Base-by-base conservation (phyloP, 75 land plant species). In the Selaginella tamariscina region DNA sequence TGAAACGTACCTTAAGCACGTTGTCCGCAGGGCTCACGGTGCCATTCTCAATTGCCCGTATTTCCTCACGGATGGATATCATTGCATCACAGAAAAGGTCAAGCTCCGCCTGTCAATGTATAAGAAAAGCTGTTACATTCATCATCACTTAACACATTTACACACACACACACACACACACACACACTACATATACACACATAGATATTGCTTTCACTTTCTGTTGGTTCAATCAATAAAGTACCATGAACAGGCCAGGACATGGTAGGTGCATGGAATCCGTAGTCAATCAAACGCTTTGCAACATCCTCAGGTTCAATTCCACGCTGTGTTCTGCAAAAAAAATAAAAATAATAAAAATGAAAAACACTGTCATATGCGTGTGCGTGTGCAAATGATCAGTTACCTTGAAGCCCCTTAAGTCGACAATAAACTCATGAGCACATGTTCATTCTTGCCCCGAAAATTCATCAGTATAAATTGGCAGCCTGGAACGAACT, bases 371-470 rank as follows among this genome's bases (percentile, higher is more conserved):
- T 5, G 49, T 39, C 15, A 39, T 5, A 5, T 15, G 11, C 49
- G 49, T 39, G 11, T 39, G 5, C 49, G 15, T 5, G 5, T 39
- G 15, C 11, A 5, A 39, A 39, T 39, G 49, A 15, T 5, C 5
- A 5, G 49, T 39, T 29, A 95, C 99, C 99, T 95, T 95, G 75
- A 95, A 95, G 23, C 82, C 83, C 65, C 97, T 79, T 54, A 95
- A 73, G 65, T 95, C 99, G 29, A 95, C 69, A 66, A 95, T 95
- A 76, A 90, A 95, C 71, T 95, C 99, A 69, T 95, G 99, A 13
- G 99, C 99, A 71, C 85, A 85, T 26, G 99, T 95, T 32, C 99
- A 77, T 91, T 95, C 78, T 80, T 91, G 56, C 99, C 99, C 65
- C 99, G 80, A 85, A 95, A 95, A 33, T 90, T 87, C 13, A 95